Percentiles rank a stretch among this genome's conserved stretches.
Evolutionary conservation across 108 stramenopile species (phyloP).

Genomic region (Schizochytrium sp.): DNA sequence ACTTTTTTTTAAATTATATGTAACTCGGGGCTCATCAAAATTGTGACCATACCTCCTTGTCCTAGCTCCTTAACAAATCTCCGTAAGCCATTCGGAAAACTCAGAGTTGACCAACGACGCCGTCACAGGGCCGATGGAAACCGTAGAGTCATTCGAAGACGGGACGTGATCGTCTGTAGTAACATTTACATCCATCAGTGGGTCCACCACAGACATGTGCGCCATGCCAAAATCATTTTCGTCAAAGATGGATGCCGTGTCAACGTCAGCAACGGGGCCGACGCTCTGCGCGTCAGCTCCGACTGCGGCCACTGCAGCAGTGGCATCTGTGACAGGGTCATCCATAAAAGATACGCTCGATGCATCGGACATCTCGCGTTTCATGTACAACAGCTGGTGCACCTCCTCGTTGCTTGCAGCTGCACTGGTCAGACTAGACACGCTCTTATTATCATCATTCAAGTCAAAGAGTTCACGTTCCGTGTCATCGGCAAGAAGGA

Average conservation of each 20-base stretch:
- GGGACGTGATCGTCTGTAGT: neutral
- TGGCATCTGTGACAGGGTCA: conserved; percentile 23
- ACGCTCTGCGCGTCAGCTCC: conserved; percentile 2
- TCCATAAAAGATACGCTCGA: conserved; percentile 14
- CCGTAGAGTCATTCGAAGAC: neutral
- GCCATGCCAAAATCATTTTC: conserved; percentile 39
- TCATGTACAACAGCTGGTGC: conserved; percentile 37
- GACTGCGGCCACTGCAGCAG: neutral
- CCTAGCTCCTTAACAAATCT: neutral
- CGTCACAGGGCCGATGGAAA: conserved; percentile 8
- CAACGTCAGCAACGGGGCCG: neutral
- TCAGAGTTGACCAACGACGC: conserved; percentile 10
- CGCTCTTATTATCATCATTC: conserved; percentile 41
- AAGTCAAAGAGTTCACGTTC: neutral
- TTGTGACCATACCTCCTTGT: too few species aligned
- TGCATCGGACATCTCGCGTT: conserved; percentile 16
- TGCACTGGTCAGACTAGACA: conserved; percentile 45
- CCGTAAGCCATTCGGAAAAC: conserved; percentile 27
- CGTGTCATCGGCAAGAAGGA: conserved; percentile 13
- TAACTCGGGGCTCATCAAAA: too few species aligned
- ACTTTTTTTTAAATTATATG: too few species aligned
- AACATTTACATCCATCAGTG: conserved; percentile 3
- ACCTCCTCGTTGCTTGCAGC: conserved; percentile 47
- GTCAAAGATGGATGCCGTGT: conserved; percentile 35
- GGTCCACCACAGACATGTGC: conserved; percentile 30